Percentiles rank a stretch among this genome's conserved stretches.
Evolutionary conservation across 163 green algal species (phyloP).

Genomic region (Volvox carteri): DNA sequence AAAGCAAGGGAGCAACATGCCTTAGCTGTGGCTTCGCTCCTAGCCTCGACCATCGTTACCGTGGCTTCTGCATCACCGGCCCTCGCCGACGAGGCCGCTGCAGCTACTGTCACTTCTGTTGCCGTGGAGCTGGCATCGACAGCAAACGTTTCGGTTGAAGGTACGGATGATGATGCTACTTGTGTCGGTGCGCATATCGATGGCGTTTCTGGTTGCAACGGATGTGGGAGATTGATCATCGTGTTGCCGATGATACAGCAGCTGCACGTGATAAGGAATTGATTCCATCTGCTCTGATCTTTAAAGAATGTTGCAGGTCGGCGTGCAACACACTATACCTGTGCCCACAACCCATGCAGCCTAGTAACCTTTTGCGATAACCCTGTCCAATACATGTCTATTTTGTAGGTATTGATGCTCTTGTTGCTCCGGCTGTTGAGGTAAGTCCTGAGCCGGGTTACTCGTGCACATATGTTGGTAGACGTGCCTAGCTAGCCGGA

Average conservation of each 20-base stretch:
- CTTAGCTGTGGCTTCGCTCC: not conserved
- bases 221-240: too few relatives aligned
- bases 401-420: not conserved
- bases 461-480: too few relatives aligned
- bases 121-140: not conserved
- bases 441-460: not conserved
- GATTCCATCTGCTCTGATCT: too few relatives aligned
- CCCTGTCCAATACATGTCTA: too few relatives aligned
- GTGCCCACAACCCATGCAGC: too few relatives aligned
- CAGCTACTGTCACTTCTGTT: not conserved
- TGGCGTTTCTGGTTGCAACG: not conserved
- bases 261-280: too few relatives aligned
- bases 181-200: not conserved
- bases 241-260: too few relatives aligned
- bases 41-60: not conserved
- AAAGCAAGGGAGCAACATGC: not conserved
- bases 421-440: not conserved
- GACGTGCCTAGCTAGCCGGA: too few relatives aligned
- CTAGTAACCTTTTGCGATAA: not conserved
- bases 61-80: not conserved
- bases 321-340: too few relatives aligned
- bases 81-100: not conserved
- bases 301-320: too few relatives aligned
- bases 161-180: slow-evolving; percentile 25
- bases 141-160: not conserved